Base-by-base conservation (phyloP, 352 stramenopile genomes). In the Globisporangium megalacanthum region DNA sequence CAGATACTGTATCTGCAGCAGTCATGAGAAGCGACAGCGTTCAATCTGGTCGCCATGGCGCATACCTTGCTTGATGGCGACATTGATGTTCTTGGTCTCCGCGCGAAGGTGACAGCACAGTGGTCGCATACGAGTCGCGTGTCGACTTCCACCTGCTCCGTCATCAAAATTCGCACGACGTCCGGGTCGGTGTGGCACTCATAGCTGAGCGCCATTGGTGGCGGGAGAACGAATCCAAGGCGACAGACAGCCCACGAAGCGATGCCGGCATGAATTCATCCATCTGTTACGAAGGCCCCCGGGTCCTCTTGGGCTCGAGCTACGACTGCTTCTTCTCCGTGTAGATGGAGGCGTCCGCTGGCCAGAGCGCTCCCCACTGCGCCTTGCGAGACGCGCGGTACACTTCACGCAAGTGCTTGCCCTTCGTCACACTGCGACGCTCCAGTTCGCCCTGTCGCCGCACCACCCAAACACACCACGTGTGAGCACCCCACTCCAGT, bases 341-440 rank as follows among this genome's bases (percentile, higher is more conserved):
- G 58, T 90, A 92, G 49, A 84, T 75, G 19, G 72, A 77, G 45
- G 76, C 72, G 50, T 92, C 73, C 11, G 73, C 75, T 6, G 84
- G 84, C 84, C 84, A 94, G 14, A 75, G 60, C 4, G 78, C 80
- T 1, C 84, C 84, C 84, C 84, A 94, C 52, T 92, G 82, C 31
- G 82, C 82, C 61, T 94, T 94, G 29, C 84, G 80, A 15, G 84
- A 75, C 29, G 84, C 84, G 50, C 84, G 82, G 54, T 94, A 94
- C 47, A 88, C 83, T 48, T 94, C 82, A 37, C 84, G 82, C 52
- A 86, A 66, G 10, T 83, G 52, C 49, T 88, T 91, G 44, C 84
- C 77, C 60, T 70, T 90, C 35, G 82, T 94, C 35, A 94, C 80
- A 54, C 62, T 73, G 29, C 84, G 84, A 42, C 82, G 82, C 66